Percentiles rank a stretch among this genome's conserved stretches.
phyloP scores from a whole-genome alignment of 2,329 filamentous ascomycete species.

The Fusarium succisae region DNA sequence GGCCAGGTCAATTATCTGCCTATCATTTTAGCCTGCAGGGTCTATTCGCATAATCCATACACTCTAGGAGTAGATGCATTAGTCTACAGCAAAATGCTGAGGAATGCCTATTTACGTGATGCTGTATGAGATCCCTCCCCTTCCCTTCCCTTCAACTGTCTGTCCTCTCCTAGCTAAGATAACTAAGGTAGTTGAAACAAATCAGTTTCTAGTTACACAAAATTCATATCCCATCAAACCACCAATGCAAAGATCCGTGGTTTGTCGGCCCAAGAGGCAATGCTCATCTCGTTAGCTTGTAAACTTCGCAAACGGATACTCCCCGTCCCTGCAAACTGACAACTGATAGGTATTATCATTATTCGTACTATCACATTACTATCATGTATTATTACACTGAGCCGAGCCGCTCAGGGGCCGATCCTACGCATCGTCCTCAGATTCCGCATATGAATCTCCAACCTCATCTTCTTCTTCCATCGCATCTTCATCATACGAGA shows the following conservation, averaged over 20 bases:
- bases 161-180: too few species aligned
- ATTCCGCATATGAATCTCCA: slow-evolving; percentile 11
- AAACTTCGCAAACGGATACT: background rate
- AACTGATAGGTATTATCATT: slow-evolving; percentile 7
- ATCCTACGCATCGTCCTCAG: slow-evolving; percentile 7
- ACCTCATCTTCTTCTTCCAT: slow-evolving; percentile 23
- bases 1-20: background rate
- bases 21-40: background rate
- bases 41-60: background rate
- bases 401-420: background rate
- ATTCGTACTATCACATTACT: slow-evolving; percentile 1
- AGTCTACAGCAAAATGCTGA: background rate
- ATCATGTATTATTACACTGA: background rate
- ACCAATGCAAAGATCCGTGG: background rate
- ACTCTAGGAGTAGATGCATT: background rate
- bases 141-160: background rate
- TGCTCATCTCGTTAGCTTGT: background rate
- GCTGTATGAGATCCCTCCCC: too few species aligned
- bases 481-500: slow-evolving; percentile 23
- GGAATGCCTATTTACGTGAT: background rate
- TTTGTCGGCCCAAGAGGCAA: background rate
- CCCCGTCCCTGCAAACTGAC: background rate
- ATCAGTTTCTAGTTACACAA: background rate
- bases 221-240: background rate
- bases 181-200: background rate